Conservation (phyloP, 305 asterid species). For the Petunia hybrid region DNA sequence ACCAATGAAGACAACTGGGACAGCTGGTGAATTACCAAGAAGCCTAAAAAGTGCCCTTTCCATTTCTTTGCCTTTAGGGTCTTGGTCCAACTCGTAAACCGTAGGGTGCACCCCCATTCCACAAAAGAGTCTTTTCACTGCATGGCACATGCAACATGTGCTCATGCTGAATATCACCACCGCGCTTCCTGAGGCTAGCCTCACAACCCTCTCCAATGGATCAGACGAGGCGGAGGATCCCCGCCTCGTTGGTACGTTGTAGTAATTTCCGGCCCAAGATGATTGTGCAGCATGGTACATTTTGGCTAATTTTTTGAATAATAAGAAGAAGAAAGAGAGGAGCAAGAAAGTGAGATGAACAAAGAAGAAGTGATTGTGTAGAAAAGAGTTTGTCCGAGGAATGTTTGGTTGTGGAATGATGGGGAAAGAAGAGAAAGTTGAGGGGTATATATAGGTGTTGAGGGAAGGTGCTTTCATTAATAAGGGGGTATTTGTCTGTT, state of each 20-base stretch:
- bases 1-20: constrained; percentile 56
- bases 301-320: background rate
- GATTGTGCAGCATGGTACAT: background rate
- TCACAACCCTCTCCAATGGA: constrained; percentile 48
- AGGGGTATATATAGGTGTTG: background rate
- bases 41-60: constrained; percentile 48
- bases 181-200: constrained; percentile 54
- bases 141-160: constrained; percentile 59
- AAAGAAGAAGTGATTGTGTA: background rate
- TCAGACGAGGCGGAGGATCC: constrained; percentile 26
- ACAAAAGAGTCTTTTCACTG: constrained; percentile 51
- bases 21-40: constrained; percentile 44
- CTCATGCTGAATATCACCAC: constrained; percentile 56
- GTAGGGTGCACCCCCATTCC: constrained; percentile 55
- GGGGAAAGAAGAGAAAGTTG: background rate
- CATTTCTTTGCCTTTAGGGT: constrained; percentile 48
- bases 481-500: constrained; percentile 47
- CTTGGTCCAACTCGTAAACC: constrained; percentile 53
- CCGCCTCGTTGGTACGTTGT: background rate
- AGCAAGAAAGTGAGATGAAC: background rate
- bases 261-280: background rate
- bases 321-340: background rate
- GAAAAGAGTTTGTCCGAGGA: background rate
- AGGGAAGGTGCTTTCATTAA: constrained; percentile 19
- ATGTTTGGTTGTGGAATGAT: background rate